phyloP scores from a whole-genome alignment of 2,329 filamentous ascomycete genomes.

The Trichophaea hybrida region DNA sequence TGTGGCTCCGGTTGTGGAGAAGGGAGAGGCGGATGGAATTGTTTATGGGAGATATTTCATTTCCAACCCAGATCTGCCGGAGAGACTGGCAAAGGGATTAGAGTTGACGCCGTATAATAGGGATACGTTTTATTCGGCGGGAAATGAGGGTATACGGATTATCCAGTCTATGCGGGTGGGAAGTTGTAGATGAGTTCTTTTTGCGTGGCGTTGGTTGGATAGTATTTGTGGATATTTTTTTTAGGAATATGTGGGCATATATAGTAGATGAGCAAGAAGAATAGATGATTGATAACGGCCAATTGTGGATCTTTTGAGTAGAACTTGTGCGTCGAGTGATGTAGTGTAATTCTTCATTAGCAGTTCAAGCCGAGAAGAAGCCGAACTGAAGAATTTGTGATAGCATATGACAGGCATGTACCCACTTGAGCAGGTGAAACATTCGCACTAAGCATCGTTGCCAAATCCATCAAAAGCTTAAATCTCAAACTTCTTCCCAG shows the following conservation, averaged over 20 bases:
- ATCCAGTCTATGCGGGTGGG: constrained; percentile 23
- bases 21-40: constrained; percentile 30
- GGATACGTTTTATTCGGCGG: constrained; percentile 30
- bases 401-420: no score
- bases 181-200: constrained; percentile 5
- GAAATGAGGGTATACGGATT: constrained; percentile 31
- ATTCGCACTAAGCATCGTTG: no score
- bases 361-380: no score
- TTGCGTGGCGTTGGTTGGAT: neutral
- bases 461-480: neutral
- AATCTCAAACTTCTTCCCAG: neutral
- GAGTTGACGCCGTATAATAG: constrained; percentile 33
- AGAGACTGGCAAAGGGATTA: constrained; percentile 32
- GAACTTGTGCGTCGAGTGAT: no score
- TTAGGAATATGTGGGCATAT: neutral
- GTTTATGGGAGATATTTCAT: constrained; percentile 37
- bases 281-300: neutral
- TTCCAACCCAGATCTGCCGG: constrained; percentile 36
- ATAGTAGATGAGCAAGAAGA: neutral
- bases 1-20: constrained; percentile 22
- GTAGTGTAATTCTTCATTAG: no score
- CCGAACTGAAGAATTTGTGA: no score
- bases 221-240: neutral
- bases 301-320: neutral
- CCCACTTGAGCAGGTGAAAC: no score